Percentiles rank a stretch among this genome's conserved stretches.
Conservation (phyloP, 495 filamentous ascomycete genomes). For the Haplographium delicatum region DNA sequence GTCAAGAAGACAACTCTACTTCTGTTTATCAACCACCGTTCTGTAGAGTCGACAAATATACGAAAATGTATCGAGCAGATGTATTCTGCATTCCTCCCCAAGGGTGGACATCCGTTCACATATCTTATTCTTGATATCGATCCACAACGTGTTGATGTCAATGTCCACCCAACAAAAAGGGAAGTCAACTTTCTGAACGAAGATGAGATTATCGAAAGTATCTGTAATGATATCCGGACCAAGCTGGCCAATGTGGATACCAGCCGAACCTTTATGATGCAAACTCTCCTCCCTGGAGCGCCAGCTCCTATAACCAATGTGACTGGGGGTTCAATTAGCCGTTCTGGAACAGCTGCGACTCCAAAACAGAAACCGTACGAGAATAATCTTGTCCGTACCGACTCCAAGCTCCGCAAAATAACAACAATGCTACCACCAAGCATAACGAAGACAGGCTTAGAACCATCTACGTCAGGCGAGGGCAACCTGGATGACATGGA, state of each 20-base stretch:
- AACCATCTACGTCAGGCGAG: slow-evolving; percentile 11
- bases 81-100: slow-evolving; percentile 86
- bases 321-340: slow-evolving; percentile 28
- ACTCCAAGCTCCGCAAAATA: slow-evolving; percentile 87
- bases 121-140: slow-evolving; percentile 94
- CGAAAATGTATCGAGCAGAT: slow-evolving; percentile 89
- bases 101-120: slow-evolving; percentile 89
- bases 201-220: slow-evolving; percentile 87
- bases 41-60: slow-evolving; percentile 88
- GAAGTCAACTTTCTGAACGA: slow-evolving; percentile 99
- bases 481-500: slow-evolving; percentile 36
- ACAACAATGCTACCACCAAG: slow-evolving; percentile 78
- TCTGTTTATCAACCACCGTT: slow-evolving; percentile 95
- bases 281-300: slow-evolving; percentile 75
- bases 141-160: slow-evolving; percentile 90
- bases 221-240: slow-evolving; percentile 75
- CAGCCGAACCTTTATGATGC: slow-evolving; percentile 89
- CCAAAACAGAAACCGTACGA: slow-evolving; percentile 67
- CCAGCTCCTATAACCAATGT: slow-evolving; percentile 35
- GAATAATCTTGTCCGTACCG: slow-evolving; percentile 85
- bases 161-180: slow-evolving; percentile 95
- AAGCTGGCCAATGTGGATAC: slow-evolving; percentile 87
- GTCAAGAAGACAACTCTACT: slow-evolving; percentile 86
- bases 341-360: slow-evolving; percentile 21
- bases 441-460: not conserved